These are phyloP conservation scores for Moesziomyces sp. DNA, from an alignment of 1,284 basidiomycete genomes.

Conservation along the genomic window DNA sequence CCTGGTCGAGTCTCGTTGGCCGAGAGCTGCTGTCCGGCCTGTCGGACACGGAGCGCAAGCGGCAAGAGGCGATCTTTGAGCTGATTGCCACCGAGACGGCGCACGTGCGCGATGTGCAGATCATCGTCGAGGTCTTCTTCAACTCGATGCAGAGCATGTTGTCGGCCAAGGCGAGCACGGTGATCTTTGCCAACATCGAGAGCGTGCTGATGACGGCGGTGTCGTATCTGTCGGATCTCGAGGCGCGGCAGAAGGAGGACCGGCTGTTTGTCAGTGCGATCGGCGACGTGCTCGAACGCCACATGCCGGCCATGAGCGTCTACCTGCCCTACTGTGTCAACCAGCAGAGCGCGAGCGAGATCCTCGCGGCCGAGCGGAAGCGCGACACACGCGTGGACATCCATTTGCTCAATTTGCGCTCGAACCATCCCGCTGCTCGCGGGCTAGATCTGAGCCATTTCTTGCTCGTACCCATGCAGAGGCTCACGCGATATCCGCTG, in stretches of 20 bases:
- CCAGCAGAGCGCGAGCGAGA: conserved; percentile 81
- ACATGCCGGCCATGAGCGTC: conserved; percentile 80
- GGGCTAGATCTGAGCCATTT: conserved; percentile 90
- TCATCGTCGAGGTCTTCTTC: conserved; percentile 76
- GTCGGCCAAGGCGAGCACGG: conserved; percentile 80
- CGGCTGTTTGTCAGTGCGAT: conserved; percentile 88
- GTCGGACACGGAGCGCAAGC: conserved; percentile 90
- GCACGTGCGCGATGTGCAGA: conserved; percentile 95
- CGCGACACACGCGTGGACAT: conserved; percentile 76
- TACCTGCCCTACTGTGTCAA: conserved; percentile 94
- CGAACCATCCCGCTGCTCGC: conserved; percentile 78
- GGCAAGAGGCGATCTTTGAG: conserved; percentile 99
- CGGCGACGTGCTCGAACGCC: conserved; percentile 81
- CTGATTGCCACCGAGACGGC: conserved; percentile 98
- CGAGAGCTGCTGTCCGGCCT: conserved; percentile 81
- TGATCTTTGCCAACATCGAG: conserved; percentile 92
- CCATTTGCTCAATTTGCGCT: conserved; percentile 79
- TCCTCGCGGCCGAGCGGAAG: conserved; percentile 79
- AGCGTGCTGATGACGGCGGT: conserved; percentile 69
- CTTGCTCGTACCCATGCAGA: conserved; percentile 91
- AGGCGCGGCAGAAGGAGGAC: conserved; percentile 88
- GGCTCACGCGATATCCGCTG: conserved; percentile 93
- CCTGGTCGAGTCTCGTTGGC: conserved; percentile 90
- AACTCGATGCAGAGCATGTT: conserved; percentile 77
- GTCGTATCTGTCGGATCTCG: conserved; percentile 73